Conservation (phyloP, 2,329 filamentous ascomycete species). For the Coleophoma eucalyptorum region DNA sequence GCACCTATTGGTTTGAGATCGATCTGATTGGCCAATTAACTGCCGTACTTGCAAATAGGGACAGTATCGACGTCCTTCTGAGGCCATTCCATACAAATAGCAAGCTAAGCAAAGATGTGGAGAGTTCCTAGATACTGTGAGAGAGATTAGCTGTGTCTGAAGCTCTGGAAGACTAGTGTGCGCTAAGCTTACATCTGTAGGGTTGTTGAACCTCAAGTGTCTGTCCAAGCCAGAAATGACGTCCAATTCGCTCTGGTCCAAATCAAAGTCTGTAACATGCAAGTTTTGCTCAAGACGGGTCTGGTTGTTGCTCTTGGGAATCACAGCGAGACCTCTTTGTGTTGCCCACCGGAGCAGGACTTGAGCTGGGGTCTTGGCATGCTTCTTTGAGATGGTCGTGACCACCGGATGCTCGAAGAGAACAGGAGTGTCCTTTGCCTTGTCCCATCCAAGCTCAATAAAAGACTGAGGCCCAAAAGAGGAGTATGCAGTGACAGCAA, state of each 20-base stretch:
- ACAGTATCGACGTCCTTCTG: too few relatives aligned
- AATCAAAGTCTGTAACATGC: constrained; percentile 61
- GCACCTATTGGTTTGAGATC: too few relatives aligned
- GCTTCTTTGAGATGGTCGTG: constrained; percentile 62
- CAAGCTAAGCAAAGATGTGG: constrained; percentile 46
- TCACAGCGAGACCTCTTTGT: constrained; percentile 75
- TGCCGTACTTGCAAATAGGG: too few relatives aligned
- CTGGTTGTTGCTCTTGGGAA: constrained; percentile 70
- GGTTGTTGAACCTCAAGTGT: constrained; percentile 73
- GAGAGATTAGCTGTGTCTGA: too few relatives aligned
- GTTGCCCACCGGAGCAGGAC: constrained; percentile 84
- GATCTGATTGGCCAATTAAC: too few relatives aligned
- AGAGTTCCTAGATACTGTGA: constrained; percentile 41
- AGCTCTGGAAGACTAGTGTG: too few relatives aligned
- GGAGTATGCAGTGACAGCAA: constrained; percentile 78
- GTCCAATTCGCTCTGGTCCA: constrained; percentile 62
- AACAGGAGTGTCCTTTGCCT: constrained; percentile 60
- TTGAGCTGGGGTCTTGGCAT: constrained; percentile 73
- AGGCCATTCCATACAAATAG: too few relatives aligned
- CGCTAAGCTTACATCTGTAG: constrained; percentile 55
- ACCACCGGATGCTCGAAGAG: constrained; percentile 69
- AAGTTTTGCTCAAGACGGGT: constrained; percentile 60
- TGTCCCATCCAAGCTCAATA: constrained; percentile 70
- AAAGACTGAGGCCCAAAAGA: constrained; percentile 79
- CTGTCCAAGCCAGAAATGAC: constrained; percentile 62